Base-by-base conservation (phyloP, 1,284 basidiomycete genomes). In the Puccinia polysora region DNA sequence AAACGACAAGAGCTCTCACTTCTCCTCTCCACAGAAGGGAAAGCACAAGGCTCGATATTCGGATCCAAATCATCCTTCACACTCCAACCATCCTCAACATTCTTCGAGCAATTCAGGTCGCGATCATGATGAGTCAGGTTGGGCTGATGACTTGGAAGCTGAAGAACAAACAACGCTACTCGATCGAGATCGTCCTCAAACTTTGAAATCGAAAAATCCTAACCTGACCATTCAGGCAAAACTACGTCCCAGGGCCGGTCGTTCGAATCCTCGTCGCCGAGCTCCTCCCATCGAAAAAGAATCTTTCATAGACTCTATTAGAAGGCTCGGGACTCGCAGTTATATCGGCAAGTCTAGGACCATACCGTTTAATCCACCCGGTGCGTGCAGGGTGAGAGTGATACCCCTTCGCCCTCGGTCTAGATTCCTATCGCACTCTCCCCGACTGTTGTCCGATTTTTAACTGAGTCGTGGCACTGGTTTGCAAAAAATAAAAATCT, bases 291-390 rank as follows among this genome's bases (percentile, higher is more conserved):
- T 62, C 47, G 23, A 59, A 62, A 4, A 36, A 70, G 47, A 53
- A n/a, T 52, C 49, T 5, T 71, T 49, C 28, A 63, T 63, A 30
- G 68, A 71, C 25, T 15, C 20, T 4, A 63, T 71, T 38, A 43
- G 56, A 43, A 71, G 50, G 50, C 23, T 62, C 12, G 49, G 58
- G 15, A 63, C 56, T 23, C 45, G 34, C 18, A 45, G 20, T 40
- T 53, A 50, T 28, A 25, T 23, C 23, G 68, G 59, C 25, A 62
- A 71, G 47, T 32, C 68, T 6, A 62, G 68, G 43, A 53, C 68
- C 15, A 71, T 71, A 32, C 68, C 68, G n/a, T 62, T 71, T 38
- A 71, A 71, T 28, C 68, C 68, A 50, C 45, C 68, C 30, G 68
- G 68, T 71, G 36, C 47, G 68, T 53, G 45, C 32, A 38, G 47